Evolutionary conservation across 257 asterid species (phyloP), one percentile per base, ranked within the genome.

Genomic region (Solanum rostratum): DNA sequence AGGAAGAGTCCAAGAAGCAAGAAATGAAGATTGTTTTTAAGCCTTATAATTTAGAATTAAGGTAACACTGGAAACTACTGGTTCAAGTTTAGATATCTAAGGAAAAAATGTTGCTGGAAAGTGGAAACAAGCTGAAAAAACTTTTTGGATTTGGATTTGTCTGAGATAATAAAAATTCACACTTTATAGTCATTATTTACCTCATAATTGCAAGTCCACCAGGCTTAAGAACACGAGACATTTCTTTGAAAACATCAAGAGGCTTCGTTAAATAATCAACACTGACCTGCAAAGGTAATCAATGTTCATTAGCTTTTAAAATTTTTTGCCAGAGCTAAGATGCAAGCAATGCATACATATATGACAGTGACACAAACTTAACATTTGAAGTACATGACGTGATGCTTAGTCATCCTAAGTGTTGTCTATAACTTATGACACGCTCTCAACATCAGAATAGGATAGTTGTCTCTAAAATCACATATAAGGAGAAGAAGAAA

Each of bases 211-310:
- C 98, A 85, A 93, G 94, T 82, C 99, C 98, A 33, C 97, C 95
- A n/a, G 97, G 98, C 78, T 96, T 96, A 80, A 96, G 97, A 85
- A 96, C 79, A 85, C 98, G 90, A 24, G 87, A 85, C 98, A 95
- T 93, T 91, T 96, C 98, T 90, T 92, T 96, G 93, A 96, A 92
- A 73, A 96, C 89, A 37, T 92, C 97, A n/a, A 95, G 45, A 85
- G 98, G 99, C 89, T 96, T 96, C 8, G 94, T 88, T 79, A 96
- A 87, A 89, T 96, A 96, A 87, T 96, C 99, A n/a, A 96, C 98
- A 73, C 99, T 96, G 59, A 95, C 98, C 99, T 95, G 92, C 86
- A 88, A 83, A 86, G 88, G 86, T 86, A 52, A 57, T 18, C 37
- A 30, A 50, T 68, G 79, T 12, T 19, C 74, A 82, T n/a, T 33